These are phyloP conservation scores for Fraxinus albicans DNA, from an alignment of 305 asterid genomes.

Conservation along the genomic window DNA sequence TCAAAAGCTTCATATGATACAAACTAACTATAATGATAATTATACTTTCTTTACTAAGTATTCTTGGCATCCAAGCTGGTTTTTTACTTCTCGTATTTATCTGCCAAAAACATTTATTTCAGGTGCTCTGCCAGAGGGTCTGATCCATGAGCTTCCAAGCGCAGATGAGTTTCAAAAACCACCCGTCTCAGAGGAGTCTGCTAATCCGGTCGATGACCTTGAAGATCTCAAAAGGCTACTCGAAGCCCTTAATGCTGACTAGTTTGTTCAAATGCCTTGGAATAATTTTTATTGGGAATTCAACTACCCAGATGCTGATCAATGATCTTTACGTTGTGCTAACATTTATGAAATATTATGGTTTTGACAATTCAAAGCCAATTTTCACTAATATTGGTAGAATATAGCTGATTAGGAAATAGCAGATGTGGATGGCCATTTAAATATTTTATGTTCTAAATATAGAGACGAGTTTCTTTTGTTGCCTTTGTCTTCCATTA, in stretches of 20 bases:
- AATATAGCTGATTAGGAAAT: background rate
- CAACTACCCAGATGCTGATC: background rate
- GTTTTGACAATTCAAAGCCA: background rate
- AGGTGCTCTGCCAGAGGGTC: constrained; percentile 82
- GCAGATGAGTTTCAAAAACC: constrained; percentile 62
- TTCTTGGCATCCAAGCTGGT: background rate
- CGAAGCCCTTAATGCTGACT: constrained; percentile 74
- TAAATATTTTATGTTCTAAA: background rate
- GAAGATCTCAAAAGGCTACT: constrained; percentile 77
- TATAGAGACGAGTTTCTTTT: background rate
- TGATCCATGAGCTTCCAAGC: constrained; percentile 76
- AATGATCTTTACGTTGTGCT: background rate
- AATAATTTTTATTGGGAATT: background rate
- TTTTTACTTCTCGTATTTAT: background rate
- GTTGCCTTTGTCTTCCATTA: background rate
- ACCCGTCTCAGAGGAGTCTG: constrained; percentile 35
- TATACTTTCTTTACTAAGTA: background rate
- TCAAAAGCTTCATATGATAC: background rate
- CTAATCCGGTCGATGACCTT: constrained; percentile 51
- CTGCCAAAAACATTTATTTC: constrained; percentile 17
- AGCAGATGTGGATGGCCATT: background rate
- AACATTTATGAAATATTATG: background rate
- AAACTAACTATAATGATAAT: background rate
- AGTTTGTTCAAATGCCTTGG: constrained; percentile 7
- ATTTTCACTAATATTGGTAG: background rate